phyloP scores from a whole-genome alignment of 2,329 filamentous ascomycete species.

The Aspergillus arachidicola region DNA sequence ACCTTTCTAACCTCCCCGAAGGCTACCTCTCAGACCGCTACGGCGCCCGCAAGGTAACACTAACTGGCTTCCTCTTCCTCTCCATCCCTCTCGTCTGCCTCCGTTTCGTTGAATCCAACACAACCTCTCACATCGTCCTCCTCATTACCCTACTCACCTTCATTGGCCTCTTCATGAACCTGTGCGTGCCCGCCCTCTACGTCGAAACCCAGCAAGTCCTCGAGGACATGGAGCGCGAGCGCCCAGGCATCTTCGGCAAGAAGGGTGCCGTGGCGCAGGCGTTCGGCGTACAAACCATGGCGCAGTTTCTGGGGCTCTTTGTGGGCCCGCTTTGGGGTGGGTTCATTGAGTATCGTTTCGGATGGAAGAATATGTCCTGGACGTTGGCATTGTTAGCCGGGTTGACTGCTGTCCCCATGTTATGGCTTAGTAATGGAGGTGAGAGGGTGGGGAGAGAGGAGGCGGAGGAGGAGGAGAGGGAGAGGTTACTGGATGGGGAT shows the following conservation, averaged over 20 bases:
- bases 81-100: constrained; percentile 66
- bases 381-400: constrained; percentile 32
- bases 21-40: constrained; percentile 52
- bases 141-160: constrained; percentile 65
- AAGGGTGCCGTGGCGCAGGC: constrained; percentile 63
- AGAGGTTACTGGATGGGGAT: constrained; percentile 8
- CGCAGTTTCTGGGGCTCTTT: constrained; percentile 62
- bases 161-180: constrained; percentile 60
- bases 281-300: constrained; percentile 66
- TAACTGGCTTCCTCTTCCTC: constrained; percentile 57
- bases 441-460: constrained; percentile 4
- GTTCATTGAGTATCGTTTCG: constrained; percentile 34
- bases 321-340: constrained; percentile 63
- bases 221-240: constrained; percentile 61
- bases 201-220: constrained; percentile 64
- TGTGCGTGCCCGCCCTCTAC: constrained; percentile 68
- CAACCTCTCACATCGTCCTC: constrained; percentile 63
- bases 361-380: constrained; percentile 35
- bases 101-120: constrained; percentile 63
- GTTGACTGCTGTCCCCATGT: constrained; percentile 31
- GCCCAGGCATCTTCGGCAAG: constrained; percentile 66
- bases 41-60: constrained; percentile 64
- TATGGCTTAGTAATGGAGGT: constrained; percentile 17
- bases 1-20: background rate
- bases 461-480: constrained; percentile 3